Conservation (phyloP, 768 basidiomycete genomes). For the Coprinopsis strossmayeri region DNA sequence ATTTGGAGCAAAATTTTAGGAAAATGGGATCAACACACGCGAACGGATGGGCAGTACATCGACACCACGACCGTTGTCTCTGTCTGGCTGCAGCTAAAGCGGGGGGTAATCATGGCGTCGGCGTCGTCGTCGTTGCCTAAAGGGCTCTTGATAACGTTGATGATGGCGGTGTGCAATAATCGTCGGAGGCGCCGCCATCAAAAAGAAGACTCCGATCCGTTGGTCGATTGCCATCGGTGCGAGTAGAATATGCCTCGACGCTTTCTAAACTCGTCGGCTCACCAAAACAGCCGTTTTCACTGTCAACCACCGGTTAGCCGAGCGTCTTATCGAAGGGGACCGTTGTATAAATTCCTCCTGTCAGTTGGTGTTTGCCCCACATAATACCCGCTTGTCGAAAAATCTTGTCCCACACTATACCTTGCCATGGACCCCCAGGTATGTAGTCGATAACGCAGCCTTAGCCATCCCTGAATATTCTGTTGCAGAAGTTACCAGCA, state of each 20-base stretch:
- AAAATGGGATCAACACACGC: conserved; percentile 31
- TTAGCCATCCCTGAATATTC: conserved; percentile 1
- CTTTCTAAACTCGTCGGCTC: background rate
- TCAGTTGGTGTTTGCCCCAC: background rate
- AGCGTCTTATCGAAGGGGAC: too few species aligned
- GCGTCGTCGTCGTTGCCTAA: conserved; percentile 1
- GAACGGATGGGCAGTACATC: conserved; percentile 67
- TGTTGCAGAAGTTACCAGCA: conserved; percentile 56
- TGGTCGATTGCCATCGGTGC: background rate
- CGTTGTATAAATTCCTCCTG: background rate
- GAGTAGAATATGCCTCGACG: background rate
- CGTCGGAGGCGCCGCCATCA: background rate
- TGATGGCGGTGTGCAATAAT: background rate
- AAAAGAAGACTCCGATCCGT: background rate
- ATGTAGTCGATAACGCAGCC: conserved; percentile 13
- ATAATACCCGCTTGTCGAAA: background rate
- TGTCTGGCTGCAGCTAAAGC: conserved; percentile 65
- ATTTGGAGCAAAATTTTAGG: conserved; percentile 5
- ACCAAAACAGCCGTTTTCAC: conserved; percentile 1
- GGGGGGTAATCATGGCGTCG: conserved; percentile 78
- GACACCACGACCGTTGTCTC: conserved; percentile 46
- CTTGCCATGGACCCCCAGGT: conserved; percentile 48
- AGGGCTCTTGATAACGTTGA: too few species aligned
- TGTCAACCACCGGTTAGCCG: conserved; percentile 7
- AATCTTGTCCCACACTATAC: background rate